Evolutionary conservation across 2,329 filamentous ascomycete genomes (phyloP), one percentile per base, ranked within the genome.

Genomic region (Cytospora piceae): DNA sequence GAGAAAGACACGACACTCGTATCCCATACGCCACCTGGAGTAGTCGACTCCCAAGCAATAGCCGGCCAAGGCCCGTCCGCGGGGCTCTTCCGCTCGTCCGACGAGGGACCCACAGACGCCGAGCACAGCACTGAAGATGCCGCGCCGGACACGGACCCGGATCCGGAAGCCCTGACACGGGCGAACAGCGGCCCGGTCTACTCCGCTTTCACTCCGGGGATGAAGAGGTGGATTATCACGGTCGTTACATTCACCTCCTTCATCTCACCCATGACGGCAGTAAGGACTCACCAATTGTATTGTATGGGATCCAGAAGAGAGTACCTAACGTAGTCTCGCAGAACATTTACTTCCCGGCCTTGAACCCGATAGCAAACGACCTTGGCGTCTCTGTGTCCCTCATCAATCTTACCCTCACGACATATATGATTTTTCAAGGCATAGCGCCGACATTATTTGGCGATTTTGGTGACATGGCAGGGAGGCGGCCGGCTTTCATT

Each of bases 371-470:
- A 20, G 73, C 80, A 0, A 63, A 69, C 3, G 77, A 78, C 34
- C 69, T 82, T 1, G 74, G 73, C 5, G 79, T 82, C 4, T 74
- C 76, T 2, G 68, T 78, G 37, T 71, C 71, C 31, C 73, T 81
- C 60, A 77, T 84, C 70, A 84, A 84, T 70, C 70, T 85, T 67
- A 83, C 82, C 0, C 64, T 85, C 39, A 88, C 86, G 4, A 86
- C 85, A 1, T 89, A 86, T 72, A 86, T 87, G 84, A 81, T 90
- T 63, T 80, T 89, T 54, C 87, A 90, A 73, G 87, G 82, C 22
- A 74, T 90, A 1, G 81, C 87, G 0, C 88, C 87, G 0, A 85
- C 83, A 7, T 73, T 90, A 15, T 83, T 87, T 55, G 88, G 87
- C 4, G 85, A 87, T 65, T 83, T 90, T 51, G 85, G 85, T 7